Percentiles rank a stretch among this genome's conserved stretches.
phyloP scores from a whole-genome alignment of 1,284 basidiomycete species.

The Quambalaria eucalypti region DNA sequence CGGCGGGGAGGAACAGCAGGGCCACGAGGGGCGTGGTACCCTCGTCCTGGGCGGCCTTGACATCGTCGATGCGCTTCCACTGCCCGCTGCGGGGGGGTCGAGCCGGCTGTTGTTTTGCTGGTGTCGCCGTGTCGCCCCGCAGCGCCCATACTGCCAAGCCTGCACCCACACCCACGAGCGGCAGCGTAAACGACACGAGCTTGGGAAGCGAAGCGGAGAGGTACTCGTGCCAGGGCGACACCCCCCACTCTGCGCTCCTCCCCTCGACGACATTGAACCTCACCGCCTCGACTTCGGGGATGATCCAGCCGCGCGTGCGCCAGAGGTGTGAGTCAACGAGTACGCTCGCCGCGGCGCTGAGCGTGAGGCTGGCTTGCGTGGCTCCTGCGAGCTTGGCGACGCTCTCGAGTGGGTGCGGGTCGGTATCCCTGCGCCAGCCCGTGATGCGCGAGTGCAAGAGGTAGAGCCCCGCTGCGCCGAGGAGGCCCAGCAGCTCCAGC shows the following conservation, averaged over 20 bases:
- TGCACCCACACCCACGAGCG: slow-evolving; percentile 50
- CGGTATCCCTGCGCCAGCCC: neutral
- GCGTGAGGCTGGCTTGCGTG: neutral
- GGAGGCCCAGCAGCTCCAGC: slow-evolving; percentile 59
- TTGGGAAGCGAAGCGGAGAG: slow-evolving; percentile 66
- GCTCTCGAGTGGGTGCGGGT: neutral
- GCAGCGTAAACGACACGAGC: slow-evolving; percentile 58
- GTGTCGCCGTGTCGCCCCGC: no score
- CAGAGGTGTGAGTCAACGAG: neutral
- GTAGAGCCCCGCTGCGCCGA: slow-evolving; percentile 27
- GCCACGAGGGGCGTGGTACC: neutral
- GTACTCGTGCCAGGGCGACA: slow-evolving; percentile 64
- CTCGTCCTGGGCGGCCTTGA: neutral
- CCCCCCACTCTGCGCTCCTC: slow-evolving; percentile 84
- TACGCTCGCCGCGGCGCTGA: slow-evolving; percentile 2
- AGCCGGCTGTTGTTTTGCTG: neutral
- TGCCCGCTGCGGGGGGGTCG: neutral
- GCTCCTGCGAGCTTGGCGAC: neutral
- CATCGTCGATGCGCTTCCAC: neutral
- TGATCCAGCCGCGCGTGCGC: slow-evolving; percentile 49
- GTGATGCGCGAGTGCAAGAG: slow-evolving; percentile 6
- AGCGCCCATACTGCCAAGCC: neutral
- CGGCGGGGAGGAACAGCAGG: slow-evolving; percentile 43
- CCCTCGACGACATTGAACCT: slow-evolving; percentile 82
- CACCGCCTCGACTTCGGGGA: slow-evolving; percentile 76